phyloP scores from a whole-genome alignment of 345 rosid species.

The Hibiscus mutabilis region DNA sequence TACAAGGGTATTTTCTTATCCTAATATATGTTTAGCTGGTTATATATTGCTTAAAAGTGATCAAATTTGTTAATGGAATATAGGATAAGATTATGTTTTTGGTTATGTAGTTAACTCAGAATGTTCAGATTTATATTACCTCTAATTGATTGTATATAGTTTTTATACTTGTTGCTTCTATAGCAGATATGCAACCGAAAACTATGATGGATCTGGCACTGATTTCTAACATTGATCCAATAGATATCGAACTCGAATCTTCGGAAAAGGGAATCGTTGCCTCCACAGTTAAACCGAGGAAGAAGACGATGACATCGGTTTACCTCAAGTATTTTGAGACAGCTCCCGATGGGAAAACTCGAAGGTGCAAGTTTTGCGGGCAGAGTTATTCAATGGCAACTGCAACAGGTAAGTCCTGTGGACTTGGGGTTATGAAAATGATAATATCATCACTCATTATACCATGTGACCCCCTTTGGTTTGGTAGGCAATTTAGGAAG shows the following conservation, averaged over 20 bases:
- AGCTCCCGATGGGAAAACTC: slow-evolving; percentile 69
- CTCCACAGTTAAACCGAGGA: slow-evolving; percentile 39
- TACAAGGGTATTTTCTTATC: slow-evolving; percentile 52
- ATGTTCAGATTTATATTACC: background rate
- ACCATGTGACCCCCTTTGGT: background rate
- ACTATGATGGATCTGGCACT: slow-evolving; percentile 54
- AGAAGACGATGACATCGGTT: slow-evolving; percentile 92
- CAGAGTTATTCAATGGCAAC: slow-evolving; percentile 39
- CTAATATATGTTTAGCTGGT: background rate
- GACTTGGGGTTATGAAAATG: background rate
- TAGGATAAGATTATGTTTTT: background rate
- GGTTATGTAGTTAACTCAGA: background rate
- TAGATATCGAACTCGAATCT: slow-evolving; percentile 64
- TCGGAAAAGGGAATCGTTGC: slow-evolving; percentile 44
- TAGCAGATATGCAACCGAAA: slow-evolving; percentile 50
- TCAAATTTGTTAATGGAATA: background rate
- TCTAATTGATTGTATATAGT: slow-evolving; percentile 1
- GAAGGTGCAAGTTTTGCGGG: slow-evolving; percentile 70
- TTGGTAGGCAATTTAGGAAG: too few species aligned
- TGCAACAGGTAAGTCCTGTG: slow-evolving; percentile 58
- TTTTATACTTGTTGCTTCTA: slow-evolving; percentile 15
- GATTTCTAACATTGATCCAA: slow-evolving; percentile 48
- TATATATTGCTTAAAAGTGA: background rate
- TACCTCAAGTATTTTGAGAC: slow-evolving; percentile 86
- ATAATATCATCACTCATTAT: too few species aligned